Conservation (phyloP, 768 basidiomycete species). For the Tricholoma saponaceum region DNA sequence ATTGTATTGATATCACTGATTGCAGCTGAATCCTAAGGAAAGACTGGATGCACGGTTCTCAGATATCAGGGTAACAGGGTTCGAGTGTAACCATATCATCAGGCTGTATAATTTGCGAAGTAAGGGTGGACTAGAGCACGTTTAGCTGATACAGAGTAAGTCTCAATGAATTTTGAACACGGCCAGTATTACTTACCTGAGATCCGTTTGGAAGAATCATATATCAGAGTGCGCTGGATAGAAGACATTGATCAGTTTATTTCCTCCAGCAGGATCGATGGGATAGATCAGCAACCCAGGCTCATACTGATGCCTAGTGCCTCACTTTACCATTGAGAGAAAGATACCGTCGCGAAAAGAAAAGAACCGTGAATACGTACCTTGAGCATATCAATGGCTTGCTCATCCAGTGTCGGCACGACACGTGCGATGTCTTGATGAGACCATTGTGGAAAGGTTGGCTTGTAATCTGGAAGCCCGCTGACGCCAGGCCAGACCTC, state of each 20-base stretch:
- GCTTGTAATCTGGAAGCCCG: constrained; percentile 89
- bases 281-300: neutral
- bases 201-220: constrained; percentile 89
- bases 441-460: constrained; percentile 95
- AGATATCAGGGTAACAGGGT: neutral
- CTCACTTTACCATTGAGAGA: neutral
- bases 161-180: constrained; percentile 11
- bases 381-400: constrained; percentile 78
- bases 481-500: constrained; percentile 89
- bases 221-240: constrained; percentile 62
- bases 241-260: neutral
- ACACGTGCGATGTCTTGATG: constrained; percentile 62
- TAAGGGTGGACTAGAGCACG: constrained; percentile 49
- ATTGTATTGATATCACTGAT: constrained; percentile 4
- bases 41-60: neutral
- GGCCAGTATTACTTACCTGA: constrained; percentile 59
- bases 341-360: neutral
- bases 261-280: neutral
- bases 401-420: constrained; percentile 69
- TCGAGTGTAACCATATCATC: neutral
- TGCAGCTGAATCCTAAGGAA: neutral
- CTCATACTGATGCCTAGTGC: neutral
- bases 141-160: constrained; percentile 50
- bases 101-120: constrained; percentile 37
- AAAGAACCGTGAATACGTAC: constrained; percentile 33